Evolutionary conservation across 495 filamentous ascomycete species (phyloP).

Genomic region (Tuber brumale): DNA sequence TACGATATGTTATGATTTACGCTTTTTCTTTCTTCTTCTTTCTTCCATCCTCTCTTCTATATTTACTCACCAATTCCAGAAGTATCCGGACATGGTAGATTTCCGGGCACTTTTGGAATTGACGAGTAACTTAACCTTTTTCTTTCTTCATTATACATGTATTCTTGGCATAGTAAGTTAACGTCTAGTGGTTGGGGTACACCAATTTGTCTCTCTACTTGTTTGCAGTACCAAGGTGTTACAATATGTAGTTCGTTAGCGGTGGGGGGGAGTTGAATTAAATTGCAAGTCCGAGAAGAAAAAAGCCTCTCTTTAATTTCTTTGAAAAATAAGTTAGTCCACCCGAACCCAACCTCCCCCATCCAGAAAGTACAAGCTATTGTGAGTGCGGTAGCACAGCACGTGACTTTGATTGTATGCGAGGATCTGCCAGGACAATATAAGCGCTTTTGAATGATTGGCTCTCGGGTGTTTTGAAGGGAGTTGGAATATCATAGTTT

Average conservation of each 20-base stretch:
- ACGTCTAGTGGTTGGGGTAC: background rate
- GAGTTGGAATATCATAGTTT: too few species aligned
- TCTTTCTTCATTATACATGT: background rate
- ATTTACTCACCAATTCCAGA: background rate
- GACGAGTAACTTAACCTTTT: background rate
- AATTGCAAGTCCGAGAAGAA: background rate
- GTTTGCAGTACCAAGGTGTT: background rate
- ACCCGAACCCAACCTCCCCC: background rate
- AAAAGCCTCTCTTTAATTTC: background rate
- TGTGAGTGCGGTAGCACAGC: background rate
- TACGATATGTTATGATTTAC: background rate
- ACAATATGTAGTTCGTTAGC: background rate
- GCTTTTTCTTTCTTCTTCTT: background rate
- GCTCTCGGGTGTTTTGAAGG: background rate
- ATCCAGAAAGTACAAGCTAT: background rate
- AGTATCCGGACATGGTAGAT: background rate
- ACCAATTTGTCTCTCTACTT: background rate
- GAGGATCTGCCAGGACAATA: background rate
- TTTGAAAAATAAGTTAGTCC: background rate
- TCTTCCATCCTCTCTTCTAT: background rate
- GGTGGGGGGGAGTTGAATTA: background rate
- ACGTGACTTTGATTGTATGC: background rate
- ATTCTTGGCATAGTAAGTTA: background rate
- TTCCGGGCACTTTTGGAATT: background rate
- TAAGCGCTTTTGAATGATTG: background rate